phyloP scores from a whole-genome alignment of 1,284 basidiomycete genomes.

The Dichomitus squalens region DNA sequence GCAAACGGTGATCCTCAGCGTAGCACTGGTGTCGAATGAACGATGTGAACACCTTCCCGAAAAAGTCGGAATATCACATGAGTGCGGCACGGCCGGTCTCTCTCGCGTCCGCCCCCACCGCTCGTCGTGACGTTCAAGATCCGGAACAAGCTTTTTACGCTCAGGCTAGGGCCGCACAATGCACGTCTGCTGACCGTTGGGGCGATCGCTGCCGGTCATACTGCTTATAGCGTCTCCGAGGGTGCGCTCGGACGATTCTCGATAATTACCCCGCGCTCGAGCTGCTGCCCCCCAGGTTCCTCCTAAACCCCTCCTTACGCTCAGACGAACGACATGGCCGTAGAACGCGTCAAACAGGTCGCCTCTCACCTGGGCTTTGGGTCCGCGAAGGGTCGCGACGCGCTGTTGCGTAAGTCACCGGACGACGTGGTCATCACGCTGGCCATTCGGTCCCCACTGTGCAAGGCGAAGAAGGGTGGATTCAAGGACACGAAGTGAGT shows the following conservation, averaged over 20 bases:
- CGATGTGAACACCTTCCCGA: too few relatives aligned
- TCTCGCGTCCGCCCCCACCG: not conserved
- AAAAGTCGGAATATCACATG: slow-evolving; percentile 4
- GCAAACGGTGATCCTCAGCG: too few relatives aligned
- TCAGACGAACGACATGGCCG: slow-evolving; percentile 17
- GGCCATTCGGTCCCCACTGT: slow-evolving; percentile 75
- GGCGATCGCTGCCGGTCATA: not conserved
- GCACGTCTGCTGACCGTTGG: not conserved
- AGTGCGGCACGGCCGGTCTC: not conserved
- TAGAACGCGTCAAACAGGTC: slow-evolving; percentile 66
- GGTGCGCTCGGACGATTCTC: not conserved
- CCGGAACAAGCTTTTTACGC: not conserved
- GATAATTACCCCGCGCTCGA: not conserved
- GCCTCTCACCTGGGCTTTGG: slow-evolving; percentile 56
- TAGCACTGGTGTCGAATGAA: too few relatives aligned
- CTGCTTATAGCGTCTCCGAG: not conserved
- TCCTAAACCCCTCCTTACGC: not conserved
- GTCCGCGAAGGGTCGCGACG: slow-evolving; percentile 43
- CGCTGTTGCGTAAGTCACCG: slow-evolving; percentile 57
- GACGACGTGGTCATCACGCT: slow-evolving; percentile 83
- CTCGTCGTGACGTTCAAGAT: not conserved
- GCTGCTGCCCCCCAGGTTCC: not conserved
- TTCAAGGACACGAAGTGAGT: slow-evolving; percentile 75
- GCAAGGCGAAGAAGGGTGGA: slow-evolving; percentile 78
- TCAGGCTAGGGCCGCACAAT: not conserved